A percentile compares a stretch with the other conserved stretches of the same genome.
Conservation (phyloP, 768 basidiomycete species). For the Suillus tomentosus region DNA sequence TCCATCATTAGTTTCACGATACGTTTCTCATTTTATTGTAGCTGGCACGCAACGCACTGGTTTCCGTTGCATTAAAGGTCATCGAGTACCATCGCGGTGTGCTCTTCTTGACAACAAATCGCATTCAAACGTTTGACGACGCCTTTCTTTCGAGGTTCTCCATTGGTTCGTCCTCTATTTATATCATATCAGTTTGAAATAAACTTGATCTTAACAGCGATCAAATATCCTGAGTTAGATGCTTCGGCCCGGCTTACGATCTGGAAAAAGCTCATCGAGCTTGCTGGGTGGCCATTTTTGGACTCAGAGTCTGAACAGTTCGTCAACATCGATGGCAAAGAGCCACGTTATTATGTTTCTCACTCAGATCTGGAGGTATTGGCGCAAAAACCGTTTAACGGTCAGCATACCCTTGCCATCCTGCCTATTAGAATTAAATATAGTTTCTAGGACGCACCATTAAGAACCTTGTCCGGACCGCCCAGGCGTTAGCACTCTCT, state of each 20-base stretch:
- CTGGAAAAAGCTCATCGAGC: conserved; percentile 30
- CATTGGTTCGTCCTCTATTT: conserved; percentile 37
- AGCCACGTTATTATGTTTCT: conserved; percentile 11
- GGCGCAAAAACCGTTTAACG: conserved; percentile 30
- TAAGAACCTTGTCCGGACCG: conserved; percentile 35
- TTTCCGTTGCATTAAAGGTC: conserved; percentile 65
- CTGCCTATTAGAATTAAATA: not conserved
- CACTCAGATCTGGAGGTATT: conserved; percentile 24
- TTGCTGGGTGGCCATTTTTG: conserved; percentile 16
- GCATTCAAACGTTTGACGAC: conserved; percentile 48
- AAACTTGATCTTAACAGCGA: conserved; percentile 12
- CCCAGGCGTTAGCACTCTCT: conserved; percentile 31
- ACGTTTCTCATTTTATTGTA: not conserved
- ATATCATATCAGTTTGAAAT: not conserved
- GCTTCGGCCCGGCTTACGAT: conserved; percentile 20
- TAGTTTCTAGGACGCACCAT: conserved; percentile 25
- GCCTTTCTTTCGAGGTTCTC: conserved; percentile 71
- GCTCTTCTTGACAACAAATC: conserved; percentile 56
- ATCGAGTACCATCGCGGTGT: conserved; percentile 63
- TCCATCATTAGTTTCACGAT: not conserved
- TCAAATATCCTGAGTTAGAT: conserved; percentile 31
- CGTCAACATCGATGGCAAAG: conserved; percentile 12
- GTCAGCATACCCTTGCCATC: conserved; percentile 11
- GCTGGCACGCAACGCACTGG: conserved; percentile 68
- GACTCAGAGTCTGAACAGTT: conserved; percentile 10